Percentiles rank a stretch among this genome's conserved stretches.
phyloP scores from a whole-genome alignment of 1,284 basidiomycete genomes.

The Waitea zeae region DNA sequence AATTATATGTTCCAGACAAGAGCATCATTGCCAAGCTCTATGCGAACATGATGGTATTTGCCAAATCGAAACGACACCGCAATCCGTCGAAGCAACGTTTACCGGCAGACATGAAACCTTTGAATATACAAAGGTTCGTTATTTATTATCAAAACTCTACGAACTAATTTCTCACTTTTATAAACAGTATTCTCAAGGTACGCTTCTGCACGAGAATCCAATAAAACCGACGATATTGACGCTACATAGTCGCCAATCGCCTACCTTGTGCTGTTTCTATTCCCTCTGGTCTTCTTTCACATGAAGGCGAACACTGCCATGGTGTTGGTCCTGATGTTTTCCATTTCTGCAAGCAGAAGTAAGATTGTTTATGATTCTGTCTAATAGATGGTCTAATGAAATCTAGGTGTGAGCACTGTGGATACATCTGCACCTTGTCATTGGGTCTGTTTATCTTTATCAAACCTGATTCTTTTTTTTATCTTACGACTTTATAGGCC shows the following conservation, averaged over 20 bases:
- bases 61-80: constrained; percentile 36
- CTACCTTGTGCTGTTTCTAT: constrained; percentile 28
- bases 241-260: constrained; percentile 23
- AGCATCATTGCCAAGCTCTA: constrained; percentile 24
- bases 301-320: constrained; percentile 31
- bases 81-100: constrained; percentile 40
- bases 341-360: constrained; percentile 27
- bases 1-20: constrained; percentile 19
- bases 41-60: constrained; percentile 32
- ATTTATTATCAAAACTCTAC: not conserved
- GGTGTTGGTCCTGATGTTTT: constrained; percentile 16
- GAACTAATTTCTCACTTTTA: not conserved
- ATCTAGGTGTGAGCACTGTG: constrained; percentile 31
- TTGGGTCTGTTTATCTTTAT: no score
- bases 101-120: constrained; percentile 25
- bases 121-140: constrained; percentile 28
- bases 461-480: constrained; percentile 2
- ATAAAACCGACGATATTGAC: not conserved
- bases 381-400: no score
- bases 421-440: constrained; percentile 40
- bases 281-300: constrained; percentile 20
- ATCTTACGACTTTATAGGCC: constrained; percentile 21
- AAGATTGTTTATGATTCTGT: constrained; percentile 13
- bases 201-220: not conserved
- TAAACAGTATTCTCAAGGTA: constrained; percentile 15